A percentile compares a stretch with the other conserved stretches of the same genome.
Conservation (phyloP, 2,329 filamentous ascomycete species). For the Didymella glomerata region DNA sequence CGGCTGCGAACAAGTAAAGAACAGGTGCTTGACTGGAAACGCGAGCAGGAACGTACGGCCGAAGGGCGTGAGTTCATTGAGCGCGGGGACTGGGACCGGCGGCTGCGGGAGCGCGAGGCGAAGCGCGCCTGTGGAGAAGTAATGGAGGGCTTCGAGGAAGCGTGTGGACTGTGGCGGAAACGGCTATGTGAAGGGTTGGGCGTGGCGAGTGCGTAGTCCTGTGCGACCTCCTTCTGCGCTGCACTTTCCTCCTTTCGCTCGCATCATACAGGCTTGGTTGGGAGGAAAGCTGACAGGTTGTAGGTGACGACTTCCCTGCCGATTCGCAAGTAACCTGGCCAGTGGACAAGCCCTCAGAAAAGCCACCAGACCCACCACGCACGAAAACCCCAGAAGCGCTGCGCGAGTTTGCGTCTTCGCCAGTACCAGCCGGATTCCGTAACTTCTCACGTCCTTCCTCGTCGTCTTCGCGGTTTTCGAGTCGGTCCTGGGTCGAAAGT, state of each 20-base stretch:
- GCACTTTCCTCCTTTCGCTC: conserved; percentile 1
- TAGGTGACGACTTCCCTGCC: conserved; percentile 9
- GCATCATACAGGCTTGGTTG: not conserved
- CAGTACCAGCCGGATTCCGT: conserved; percentile 9
- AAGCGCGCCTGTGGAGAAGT: conserved; percentile 86
- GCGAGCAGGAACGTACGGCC: conserved; percentile 82
- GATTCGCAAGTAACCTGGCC: conserved; percentile 4
- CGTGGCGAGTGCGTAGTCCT: conserved; percentile 47
- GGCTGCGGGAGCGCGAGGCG: conserved; percentile 79
- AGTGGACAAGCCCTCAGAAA: not conserved
- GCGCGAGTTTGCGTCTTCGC: conserved; percentile 9
- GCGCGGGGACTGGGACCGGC: conserved; percentile 82
- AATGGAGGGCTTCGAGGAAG: conserved; percentile 88
- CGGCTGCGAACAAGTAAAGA: conserved; percentile 83
- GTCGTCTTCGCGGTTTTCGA: conserved; percentile 21
- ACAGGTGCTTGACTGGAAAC: conserved; percentile 82
- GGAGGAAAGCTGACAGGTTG: conserved; percentile 8
- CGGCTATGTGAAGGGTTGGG: conserved; percentile 65
- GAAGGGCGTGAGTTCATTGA: conserved; percentile 84
- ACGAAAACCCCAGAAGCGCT: not conserved
- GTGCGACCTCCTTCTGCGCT: conserved; percentile 14
- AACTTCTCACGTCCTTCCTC: conserved; percentile 20
- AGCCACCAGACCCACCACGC: not conserved
- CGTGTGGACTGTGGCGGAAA: conserved; percentile 84
- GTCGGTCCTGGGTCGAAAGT: conserved; percentile 17